Conservation (phyloP, 495 filamentous ascomycete species). For the Aspergillus asperescens region DNA sequence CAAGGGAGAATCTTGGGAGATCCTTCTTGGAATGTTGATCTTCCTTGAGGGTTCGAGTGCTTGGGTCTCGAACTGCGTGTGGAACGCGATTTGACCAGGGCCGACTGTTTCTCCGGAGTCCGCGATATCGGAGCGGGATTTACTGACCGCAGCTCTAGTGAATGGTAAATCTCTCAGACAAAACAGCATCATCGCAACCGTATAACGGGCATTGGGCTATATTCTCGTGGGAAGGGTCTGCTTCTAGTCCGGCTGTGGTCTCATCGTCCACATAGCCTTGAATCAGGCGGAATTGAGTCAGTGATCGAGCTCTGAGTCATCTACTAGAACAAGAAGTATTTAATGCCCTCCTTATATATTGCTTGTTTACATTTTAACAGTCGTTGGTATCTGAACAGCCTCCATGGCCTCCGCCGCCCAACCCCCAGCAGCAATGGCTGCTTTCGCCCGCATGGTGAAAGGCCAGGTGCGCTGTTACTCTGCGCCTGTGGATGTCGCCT, state of each 20-base stretch:
- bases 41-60: not conserved
- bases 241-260: slow-evolving; percentile 9
- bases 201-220: not conserved
- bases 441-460: slow-evolving; percentile 39
- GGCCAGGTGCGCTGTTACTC: slow-evolving; percentile 54
- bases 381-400: slow-evolving; percentile 2
- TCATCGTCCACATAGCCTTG: slow-evolving; percentile 5
- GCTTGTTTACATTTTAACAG: too few relatives aligned
- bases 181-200: not conserved
- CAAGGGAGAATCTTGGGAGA: slow-evolving; percentile 18
- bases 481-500: slow-evolving; percentile 53
- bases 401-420: slow-evolving; percentile 30
- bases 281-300: not conserved
- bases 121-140: slow-evolving; percentile 27
- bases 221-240: not conserved
- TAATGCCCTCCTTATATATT: too few relatives aligned
- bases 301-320: slow-evolving; percentile 16
- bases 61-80: slow-evolving; percentile 15
- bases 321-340: slow-evolving; percentile 7
- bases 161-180: not conserved
- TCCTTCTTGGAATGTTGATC: not conserved
- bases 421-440: slow-evolving; percentile 32
- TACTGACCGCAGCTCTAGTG: slow-evolving; percentile 3
- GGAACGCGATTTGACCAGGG: slow-evolving; percentile 18
- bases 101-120: slow-evolving; percentile 34